These are phyloP conservation scores for Aspergillus sojae DNA, from an alignment of 2,329 filamentous ascomycete species.

Conservation along the genomic window DNA sequence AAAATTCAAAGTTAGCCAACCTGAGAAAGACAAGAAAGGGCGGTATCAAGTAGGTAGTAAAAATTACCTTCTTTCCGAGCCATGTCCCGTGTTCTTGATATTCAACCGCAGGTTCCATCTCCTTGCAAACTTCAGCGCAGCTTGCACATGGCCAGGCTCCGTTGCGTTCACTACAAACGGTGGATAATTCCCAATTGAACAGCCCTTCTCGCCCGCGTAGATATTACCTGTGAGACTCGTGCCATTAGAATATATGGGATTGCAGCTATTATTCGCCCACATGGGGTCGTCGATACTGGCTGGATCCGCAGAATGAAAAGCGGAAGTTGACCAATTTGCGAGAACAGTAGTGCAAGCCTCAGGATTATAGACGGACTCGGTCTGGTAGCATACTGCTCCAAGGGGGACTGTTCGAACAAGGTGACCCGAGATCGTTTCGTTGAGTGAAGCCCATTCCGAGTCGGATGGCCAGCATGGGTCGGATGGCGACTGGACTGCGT, in stretches of 20 bases:
- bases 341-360: conserved; percentile 11
- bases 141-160: conserved; percentile 25
- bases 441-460: conserved; percentile 34
- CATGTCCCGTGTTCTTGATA: conserved; percentile 59
- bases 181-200: conserved; percentile 20
- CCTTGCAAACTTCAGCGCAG: conserved; percentile 25
- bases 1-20: background rate
- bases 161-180: conserved; percentile 32
- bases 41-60: too few relatives aligned
- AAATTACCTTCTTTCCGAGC: conserved; percentile 31
- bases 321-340: conserved; percentile 22
- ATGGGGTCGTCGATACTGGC: conserved; percentile 25
- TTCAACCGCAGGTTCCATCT: conserved; percentile 36
- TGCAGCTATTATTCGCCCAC: conserved; percentile 25
- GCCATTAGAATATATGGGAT: conserved; percentile 23
- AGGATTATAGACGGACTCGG: too few relatives aligned
- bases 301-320: conserved; percentile 27
- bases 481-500: background rate
- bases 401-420: too few relatives aligned
- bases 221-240: conserved; percentile 18
- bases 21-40: too few relatives aligned
- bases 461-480: conserved; percentile 33
- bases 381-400: too few relatives aligned
- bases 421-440: conserved; percentile 11
- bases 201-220: conserved; percentile 9